phyloP scores from a whole-genome alignment of 371 early-diverging fungal genomes.

The Apophysomyces variabilis region DNA sequence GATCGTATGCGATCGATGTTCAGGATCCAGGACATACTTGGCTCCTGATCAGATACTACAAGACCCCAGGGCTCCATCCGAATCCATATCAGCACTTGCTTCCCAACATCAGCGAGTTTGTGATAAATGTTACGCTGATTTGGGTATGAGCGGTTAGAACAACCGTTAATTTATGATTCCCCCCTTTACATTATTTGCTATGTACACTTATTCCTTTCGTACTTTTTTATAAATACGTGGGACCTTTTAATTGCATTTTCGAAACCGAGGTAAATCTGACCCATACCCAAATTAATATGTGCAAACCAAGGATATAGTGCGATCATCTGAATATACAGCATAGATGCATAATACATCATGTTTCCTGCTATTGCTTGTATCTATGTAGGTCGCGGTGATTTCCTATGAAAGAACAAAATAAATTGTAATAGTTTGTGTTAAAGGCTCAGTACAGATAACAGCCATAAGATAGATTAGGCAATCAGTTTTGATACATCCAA shows the following conservation, averaged over 20 bases:
- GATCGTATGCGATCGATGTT: constrained; percentile 75
- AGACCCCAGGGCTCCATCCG: constrained; percentile 36
- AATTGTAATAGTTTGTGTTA: too few species aligned
- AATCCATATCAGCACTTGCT: constrained; percentile 25
- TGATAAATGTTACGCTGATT: constrained; percentile 42
- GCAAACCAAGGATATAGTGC: too few species aligned
- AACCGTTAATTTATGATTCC: constrained; percentile 3
- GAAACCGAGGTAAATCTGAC: too few species aligned
- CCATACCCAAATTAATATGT: too few species aligned
- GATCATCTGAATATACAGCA: too few species aligned
- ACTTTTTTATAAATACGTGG: constrained; percentile 9
- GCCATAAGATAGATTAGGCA: not conserved
- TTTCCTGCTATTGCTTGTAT: too few species aligned
- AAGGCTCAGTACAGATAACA: not conserved
- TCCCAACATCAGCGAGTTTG: constrained; percentile 56
- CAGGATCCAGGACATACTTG: constrained; percentile 53
- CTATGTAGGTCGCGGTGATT: too few species aligned
- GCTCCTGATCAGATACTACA: constrained; percentile 48
- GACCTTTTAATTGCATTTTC: too few species aligned
- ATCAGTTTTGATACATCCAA: constrained; percentile 4
- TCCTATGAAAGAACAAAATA: not conserved
- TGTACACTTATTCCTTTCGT: not conserved
- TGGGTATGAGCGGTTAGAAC: constrained; percentile 17
- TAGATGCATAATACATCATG: too few species aligned
- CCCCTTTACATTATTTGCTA: not conserved